Conservation (phyloP, 139 green algal genomes). For the Chlorella sp. region DNA sequence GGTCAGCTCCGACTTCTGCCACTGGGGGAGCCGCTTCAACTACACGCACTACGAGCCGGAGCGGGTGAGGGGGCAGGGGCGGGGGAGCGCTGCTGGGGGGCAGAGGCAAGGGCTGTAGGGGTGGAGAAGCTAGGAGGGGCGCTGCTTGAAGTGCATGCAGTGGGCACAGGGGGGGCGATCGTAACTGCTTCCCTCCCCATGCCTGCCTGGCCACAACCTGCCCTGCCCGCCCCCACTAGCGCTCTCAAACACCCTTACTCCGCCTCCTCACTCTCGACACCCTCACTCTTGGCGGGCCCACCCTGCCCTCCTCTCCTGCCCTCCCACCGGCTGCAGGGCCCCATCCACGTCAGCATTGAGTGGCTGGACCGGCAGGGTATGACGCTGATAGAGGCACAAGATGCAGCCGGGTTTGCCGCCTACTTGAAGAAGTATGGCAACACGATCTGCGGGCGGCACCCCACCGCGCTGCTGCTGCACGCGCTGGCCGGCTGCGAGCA, state of each 20-base stretch:
- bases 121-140: neutral
- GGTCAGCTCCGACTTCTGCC: slow-evolving; percentile 96
- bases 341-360: slow-evolving; percentile 89
- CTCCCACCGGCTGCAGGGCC: slow-evolving; percentile 53
- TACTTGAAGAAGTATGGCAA: slow-evolving; percentile 82
- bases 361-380: slow-evolving; percentile 90
- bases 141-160: no score
- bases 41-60: slow-evolving; percentile 70
- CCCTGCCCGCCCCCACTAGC: no score
- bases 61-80: slow-evolving; percentile 33
- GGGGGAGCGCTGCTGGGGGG: neutral
- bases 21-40: slow-evolving; percentile 91
- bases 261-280: no score
- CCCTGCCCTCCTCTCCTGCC: neutral
- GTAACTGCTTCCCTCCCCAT: no score
- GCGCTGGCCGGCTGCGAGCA: slow-evolving; percentile 47
- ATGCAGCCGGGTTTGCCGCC: slow-evolving; percentile 68
- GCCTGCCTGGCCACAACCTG: no score
- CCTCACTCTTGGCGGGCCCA: neutral
- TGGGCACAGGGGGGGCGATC: no score
- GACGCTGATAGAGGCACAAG: slow-evolving; percentile 80
- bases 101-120: no score
- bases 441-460: slow-evolving; percentile 97
- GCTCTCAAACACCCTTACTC: no score
- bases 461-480: slow-evolving; percentile 92